phyloP scores from a whole-genome alignment of 306 rosid genomes.

The Casuarina cunninghamiana region DNA sequence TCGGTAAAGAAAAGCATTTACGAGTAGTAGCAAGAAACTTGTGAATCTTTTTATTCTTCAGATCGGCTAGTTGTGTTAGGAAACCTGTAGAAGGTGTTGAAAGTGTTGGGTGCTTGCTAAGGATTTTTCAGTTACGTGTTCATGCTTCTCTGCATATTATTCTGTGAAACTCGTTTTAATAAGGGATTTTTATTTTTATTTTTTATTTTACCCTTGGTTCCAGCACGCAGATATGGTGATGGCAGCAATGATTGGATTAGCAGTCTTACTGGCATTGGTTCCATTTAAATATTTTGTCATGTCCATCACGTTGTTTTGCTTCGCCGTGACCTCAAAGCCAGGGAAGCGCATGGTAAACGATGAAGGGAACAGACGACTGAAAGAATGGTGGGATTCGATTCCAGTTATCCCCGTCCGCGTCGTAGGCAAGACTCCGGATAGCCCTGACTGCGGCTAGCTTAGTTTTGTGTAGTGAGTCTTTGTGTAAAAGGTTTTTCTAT shows the following conservation, averaged over 20 bases:
- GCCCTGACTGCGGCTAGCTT: neutral
- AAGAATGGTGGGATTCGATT: constrained; percentile 97
- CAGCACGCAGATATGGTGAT: constrained; percentile 81
- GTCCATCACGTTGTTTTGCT: constrained; percentile 49
- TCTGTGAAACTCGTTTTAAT: neutral
- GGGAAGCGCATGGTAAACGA: constrained; percentile 33
- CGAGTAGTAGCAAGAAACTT: neutral
- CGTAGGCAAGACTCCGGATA: constrained; percentile 35
- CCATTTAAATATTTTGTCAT: constrained; percentile 66
- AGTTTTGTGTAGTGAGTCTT: no score
- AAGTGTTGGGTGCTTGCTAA: neutral
- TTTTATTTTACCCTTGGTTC: constrained; percentile 16
- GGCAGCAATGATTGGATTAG: constrained; percentile 50
- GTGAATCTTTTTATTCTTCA: neutral
- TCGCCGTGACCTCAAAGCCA: constrained; percentile 39
- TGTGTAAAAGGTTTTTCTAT: neutral
- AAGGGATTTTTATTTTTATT: neutral
- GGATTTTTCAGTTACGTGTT: neutral
- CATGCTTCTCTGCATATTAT: neutral
- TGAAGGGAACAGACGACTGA: constrained; percentile 61
- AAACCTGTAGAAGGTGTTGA: neutral
- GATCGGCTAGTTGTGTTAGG: neutral
- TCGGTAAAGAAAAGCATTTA: no score
- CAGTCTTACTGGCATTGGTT: constrained; percentile 54
- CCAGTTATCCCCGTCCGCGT: constrained; percentile 73